Base-by-base conservation (phyloP, 2,329 filamentous ascomycete species). In the Sporothrix luriei region DNA sequence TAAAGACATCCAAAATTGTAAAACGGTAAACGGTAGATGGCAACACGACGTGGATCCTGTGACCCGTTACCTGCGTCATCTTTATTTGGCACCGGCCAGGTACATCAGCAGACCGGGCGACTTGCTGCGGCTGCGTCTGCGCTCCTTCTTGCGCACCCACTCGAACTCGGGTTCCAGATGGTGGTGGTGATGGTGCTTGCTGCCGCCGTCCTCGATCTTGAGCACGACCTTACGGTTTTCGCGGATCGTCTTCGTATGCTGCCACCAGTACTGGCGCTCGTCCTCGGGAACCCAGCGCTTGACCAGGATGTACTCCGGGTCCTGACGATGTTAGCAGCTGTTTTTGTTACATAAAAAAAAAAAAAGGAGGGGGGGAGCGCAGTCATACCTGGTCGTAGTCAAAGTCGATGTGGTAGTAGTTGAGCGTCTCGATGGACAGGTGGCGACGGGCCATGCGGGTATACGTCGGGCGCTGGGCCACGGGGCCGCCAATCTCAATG, bases 221-320 rank as follows among this genome's bases (percentile, higher is more conserved):
- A 84, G 77, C 19, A 84, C 78, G 54, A 82, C 77, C 74, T 81
- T 83, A 7, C 83, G 81, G 76, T 82, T 83, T 75, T 88, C 85
- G n/a, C 88, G 88, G 72, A 92, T 77, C 55, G 84, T 80, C 72
- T 84, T 84, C 3, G 91, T 92, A 79, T 93, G 90, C 55, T 87
- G 84, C 84, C 91, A 94, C 64, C 93, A 84, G 69, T 87, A 81
- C 70, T 92, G 86, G 75, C 92, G 91, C 76, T 92, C 86, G 72
- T 86, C 85, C 74, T 92, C 88, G 4, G 87, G 85, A 66, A 93
- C 87, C 87, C 87, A 91, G 69, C 88, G 84, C 78, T 72, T 91
- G 79, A 93, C 90, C 71, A 94, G 79, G 69, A 93, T 82, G 74
- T 87, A 93, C 61, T 90, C 87, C 21, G 87, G 84, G 75, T 93